Percentiles rank a stretch among this genome's conserved stretches.
phyloP scores from a whole-genome alignment of 192 early-diverging fungal species.

The Backusella australiensis region DNA sequence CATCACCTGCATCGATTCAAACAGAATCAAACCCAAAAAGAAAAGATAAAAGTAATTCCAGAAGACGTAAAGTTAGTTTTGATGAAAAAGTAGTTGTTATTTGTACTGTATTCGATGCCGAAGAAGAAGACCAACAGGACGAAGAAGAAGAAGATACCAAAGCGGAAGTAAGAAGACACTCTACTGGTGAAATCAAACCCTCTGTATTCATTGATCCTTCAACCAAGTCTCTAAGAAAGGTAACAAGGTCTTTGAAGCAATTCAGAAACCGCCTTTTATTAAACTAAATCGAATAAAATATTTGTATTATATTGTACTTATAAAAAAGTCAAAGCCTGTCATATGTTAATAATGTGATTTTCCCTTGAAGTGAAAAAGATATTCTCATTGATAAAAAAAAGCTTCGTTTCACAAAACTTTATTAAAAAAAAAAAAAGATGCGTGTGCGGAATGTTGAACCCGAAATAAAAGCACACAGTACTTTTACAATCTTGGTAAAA shows the following conservation, averaged over 20 bases:
- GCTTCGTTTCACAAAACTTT: too few relatives aligned
- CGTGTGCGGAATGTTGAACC: too few relatives aligned
- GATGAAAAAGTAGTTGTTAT: constrained; percentile 16
- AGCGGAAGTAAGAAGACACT: constrained; percentile 3
- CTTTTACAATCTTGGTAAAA: too few relatives aligned
- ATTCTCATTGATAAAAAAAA: too few relatives aligned
- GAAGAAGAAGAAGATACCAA: background rate
- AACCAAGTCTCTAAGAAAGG: background rate
- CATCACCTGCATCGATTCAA: constrained; percentile 1
- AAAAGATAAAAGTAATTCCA: background rate
- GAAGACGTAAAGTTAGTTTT: constrained; percentile 11
- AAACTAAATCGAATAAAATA: background rate
- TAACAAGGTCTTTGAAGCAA: constrained; percentile 13
- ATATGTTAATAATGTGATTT: background rate
- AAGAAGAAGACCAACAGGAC: background rate
- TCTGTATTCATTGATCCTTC: background rate
- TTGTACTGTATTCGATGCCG: constrained; percentile 14
- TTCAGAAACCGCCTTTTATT: constrained; percentile 10
- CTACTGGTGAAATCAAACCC: constrained; percentile 13
- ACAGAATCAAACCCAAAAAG: background rate
- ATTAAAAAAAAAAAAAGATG: too few relatives aligned
- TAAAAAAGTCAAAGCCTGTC: background rate
- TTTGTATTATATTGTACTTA: background rate
- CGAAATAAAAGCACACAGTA: too few relatives aligned
- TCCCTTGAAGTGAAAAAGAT: background rate